Conservation (phyloP, 2,329 filamentous ascomycete genomes). For the Pseudogymnoascus destructans region DNA sequence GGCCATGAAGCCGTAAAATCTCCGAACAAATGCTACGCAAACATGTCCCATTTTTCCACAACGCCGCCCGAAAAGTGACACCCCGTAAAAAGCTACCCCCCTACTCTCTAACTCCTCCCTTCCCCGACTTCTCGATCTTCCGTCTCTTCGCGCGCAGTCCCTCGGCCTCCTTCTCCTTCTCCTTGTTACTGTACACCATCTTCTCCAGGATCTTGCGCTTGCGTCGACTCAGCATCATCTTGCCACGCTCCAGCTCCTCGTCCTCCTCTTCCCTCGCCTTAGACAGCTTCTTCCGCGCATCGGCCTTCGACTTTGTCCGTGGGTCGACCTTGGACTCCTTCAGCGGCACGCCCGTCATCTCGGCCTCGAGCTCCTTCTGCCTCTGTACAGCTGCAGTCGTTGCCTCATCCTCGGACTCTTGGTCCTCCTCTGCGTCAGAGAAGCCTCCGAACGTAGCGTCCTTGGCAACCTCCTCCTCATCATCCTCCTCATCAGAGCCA, state of each 20-base stretch:
- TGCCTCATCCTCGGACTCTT: slow-evolving; percentile 45
- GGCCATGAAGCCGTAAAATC: slow-evolving; percentile 4
- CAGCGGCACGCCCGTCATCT: slow-evolving; percentile 58
- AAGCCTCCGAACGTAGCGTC: slow-evolving; percentile 24
- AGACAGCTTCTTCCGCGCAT: slow-evolving; percentile 53
- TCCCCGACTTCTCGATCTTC: slow-evolving; percentile 56
- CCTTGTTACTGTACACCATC: slow-evolving; percentile 91
- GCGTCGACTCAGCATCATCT: slow-evolving; percentile 97
- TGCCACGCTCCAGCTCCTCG: slow-evolving; percentile 81
- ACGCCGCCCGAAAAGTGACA: slow-evolving; percentile 6
- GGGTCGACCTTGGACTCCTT: slow-evolving; percentile 38
- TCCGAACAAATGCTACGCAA: slow-evolving; percentile 8
- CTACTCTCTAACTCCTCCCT: slow-evolving; percentile 18
- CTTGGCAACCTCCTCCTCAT: slow-evolving; percentile 21
- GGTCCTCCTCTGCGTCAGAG: slow-evolving; percentile 30
- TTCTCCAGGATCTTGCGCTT: slow-evolving; percentile 96
- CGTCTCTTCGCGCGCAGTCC: slow-evolving; percentile 79
- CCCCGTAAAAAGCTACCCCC: background rate
- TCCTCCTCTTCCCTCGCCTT: slow-evolving; percentile 63
- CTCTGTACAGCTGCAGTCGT: slow-evolving; percentile 53
- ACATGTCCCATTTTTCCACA: slow-evolving; percentile 6
- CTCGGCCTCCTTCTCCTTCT: slow-evolving; percentile 82
- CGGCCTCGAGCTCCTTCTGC: slow-evolving; percentile 85
- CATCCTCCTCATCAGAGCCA: slow-evolving; percentile 27
- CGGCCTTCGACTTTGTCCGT: slow-evolving; percentile 52